phyloP scores from a whole-genome alignment of 169 alveolate species.

The Plasmodium reichenowi region DNA sequence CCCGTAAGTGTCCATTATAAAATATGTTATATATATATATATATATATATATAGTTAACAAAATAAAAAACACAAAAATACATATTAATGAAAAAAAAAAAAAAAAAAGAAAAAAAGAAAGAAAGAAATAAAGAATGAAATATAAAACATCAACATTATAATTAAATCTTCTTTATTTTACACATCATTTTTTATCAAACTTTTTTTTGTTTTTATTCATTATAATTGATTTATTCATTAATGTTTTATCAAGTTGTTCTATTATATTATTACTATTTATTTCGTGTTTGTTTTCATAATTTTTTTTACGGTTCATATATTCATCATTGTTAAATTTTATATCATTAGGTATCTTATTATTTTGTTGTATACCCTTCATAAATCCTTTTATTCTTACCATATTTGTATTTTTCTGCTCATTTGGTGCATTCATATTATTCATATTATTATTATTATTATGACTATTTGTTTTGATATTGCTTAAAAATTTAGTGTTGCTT shows the following conservation, averaged over 20 bases:
- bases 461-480: background rate
- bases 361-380: slow-evolving; percentile 51
- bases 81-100: background rate
- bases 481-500: background rate
- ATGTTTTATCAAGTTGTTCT: slow-evolving; percentile 69
- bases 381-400: slow-evolving; percentile 63
- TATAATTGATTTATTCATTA: slow-evolving; percentile 61
- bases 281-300: background rate
- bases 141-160: background rate
- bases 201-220: slow-evolving; percentile 60
- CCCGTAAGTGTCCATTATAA: no score
- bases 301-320: slow-evolving; percentile 4
- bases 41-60: no score
- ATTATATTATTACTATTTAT: slow-evolving; percentile 31
- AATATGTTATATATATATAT: no score
- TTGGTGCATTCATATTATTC: background rate
- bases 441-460: background rate
- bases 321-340: background rate
- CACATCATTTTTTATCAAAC: slow-evolving; percentile 1
- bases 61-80: background rate
- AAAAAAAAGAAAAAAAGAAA: background rate
- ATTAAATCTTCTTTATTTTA: no score
- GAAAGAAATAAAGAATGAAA: background rate
- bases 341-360: background rate
- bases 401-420: slow-evolving; percentile 41